Conservation (phyloP, 2,329 filamentous ascomycete species). For the Cercospora beticola region DNA sequence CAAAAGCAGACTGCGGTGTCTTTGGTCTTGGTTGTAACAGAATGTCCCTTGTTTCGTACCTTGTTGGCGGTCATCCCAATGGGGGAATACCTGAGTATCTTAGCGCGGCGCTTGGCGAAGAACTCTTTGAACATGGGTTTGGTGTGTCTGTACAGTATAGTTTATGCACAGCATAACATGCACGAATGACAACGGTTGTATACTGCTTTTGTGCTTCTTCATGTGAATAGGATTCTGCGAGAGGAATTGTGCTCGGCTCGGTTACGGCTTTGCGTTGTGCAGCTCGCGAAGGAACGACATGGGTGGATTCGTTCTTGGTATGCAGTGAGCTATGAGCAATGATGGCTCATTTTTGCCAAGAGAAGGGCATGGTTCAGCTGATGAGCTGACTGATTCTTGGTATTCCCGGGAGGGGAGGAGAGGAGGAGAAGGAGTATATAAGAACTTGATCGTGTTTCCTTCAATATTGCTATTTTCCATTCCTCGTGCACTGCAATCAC, state of each 20-base stretch:
- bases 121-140: background rate
- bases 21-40: background rate
- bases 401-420: background rate
- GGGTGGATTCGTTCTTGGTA: background rate
- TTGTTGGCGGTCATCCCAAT: slow-evolving; percentile 1
- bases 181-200: background rate
- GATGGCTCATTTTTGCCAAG: slow-evolving; percentile 1
- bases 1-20: slow-evolving; percentile 1
- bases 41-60: background rate
- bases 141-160: background rate
- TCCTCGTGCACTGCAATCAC: background rate
- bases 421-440: background rate
- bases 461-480: background rate
- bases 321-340: slow-evolving; percentile 1
- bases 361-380: background rate
- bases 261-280: background rate
- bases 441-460: background rate
- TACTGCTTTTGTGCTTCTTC: background rate
- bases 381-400: background rate
- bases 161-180: background rate
- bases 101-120: slow-evolving; percentile 1
- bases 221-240: too few species aligned
- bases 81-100: background rate
- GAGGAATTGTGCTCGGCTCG: background rate
- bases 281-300: background rate